Evolutionary conservation across 139 green algal genomes (phyloP), one percentile per base, ranked within the genome.

Genomic region (Chlamydomonas asymmetrica): DNA sequence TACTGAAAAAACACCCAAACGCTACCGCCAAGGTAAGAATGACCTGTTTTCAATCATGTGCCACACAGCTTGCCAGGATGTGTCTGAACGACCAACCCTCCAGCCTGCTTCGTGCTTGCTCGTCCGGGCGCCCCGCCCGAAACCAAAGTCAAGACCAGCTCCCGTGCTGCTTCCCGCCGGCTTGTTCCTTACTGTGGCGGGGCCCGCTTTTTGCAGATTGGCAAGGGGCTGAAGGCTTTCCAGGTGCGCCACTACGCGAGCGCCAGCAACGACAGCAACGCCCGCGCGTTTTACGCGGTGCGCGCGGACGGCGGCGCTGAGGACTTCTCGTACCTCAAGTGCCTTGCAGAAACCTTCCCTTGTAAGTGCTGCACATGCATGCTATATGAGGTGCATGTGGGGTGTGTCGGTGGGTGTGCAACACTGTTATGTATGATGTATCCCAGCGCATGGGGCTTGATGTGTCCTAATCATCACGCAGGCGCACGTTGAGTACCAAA

Each of bases 261-360:
- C 25, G 45, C 75, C 35, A 48, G 66, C 22, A 56, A 54, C 27
- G 76, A 81, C 6, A 5, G 27, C 32, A 34, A 60, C 25, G 75
- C 84, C 61, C 31, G 27, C 18, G 92, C 88, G 56, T 92, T 92
- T 63, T 82, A 84, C 68, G 75, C 86, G 0, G 41, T 91, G 9
- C 88, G 85, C 49, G 78, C 78, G 9, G 86, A 95, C 74, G 88
- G 89, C 75, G 85, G 8, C 10, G 32, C 66, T 0, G 91, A 96
- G 76, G 91, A 96, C 82, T 92, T 96, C 48, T 90, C 80, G 6
- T 94, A 92, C 81, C 57, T 87, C 57, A 95, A 95, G 84, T 95
- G 91, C 81, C 40, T 90, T 2, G 39, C 23, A 16, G 57, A 13
- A 8, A 57, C 93, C 40, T 94, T 92, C 67, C 59, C 82, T 22